A percentile compares a stretch with the other conserved stretches of the same genome.
These are phyloP conservation scores for Teratosphaeria nubilosa DNA, from an alignment of 2,329 filamentous ascomycete species.

Conservation along the genomic window DNA sequence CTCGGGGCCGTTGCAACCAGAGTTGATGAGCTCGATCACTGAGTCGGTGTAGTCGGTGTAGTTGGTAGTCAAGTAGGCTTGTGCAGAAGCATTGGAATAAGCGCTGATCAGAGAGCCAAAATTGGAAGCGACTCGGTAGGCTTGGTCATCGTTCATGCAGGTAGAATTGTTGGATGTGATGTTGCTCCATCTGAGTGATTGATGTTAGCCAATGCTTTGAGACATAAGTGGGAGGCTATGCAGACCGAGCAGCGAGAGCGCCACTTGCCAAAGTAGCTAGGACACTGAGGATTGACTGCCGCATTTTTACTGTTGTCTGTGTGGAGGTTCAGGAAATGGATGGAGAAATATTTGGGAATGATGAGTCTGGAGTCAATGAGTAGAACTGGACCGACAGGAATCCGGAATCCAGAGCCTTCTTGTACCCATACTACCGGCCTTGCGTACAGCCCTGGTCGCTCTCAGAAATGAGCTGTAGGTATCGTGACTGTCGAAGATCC, in stretches of 20 bases:
- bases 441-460: neutral
- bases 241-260: neutral
- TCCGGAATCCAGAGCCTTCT: neutral
- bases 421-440: neutral
- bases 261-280: neutral
- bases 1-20: slow-evolving; percentile 13
- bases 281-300: neutral
- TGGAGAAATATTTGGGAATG: neutral
- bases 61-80: slow-evolving; percentile 12
- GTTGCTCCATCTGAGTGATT: neutral
- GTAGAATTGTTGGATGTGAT: slow-evolving; percentile 7
- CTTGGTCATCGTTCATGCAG: slow-evolving; percentile 18
- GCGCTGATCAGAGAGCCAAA: slow-evolving; percentile 8
- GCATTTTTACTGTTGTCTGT: neutral
- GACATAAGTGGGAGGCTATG: neutral
- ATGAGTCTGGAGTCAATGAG: neutral
- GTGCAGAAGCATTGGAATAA: slow-evolving; percentile 11
- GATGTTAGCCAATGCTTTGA: neutral
- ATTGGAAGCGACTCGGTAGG: slow-evolving; percentile 3
- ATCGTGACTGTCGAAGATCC: neutral
- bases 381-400: neutral
- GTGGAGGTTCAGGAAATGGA: neutral
- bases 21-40: slow-evolving; percentile 23
- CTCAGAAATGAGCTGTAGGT: neutral
- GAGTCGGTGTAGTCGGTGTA: slow-evolving; percentile 23